A percentile compares a stretch with the other conserved stretches of the same genome.
These are phyloP conservation scores for Protea cynaroides DNA, from an alignment of 164 flowering plant genomes.

Conservation along the genomic window DNA sequence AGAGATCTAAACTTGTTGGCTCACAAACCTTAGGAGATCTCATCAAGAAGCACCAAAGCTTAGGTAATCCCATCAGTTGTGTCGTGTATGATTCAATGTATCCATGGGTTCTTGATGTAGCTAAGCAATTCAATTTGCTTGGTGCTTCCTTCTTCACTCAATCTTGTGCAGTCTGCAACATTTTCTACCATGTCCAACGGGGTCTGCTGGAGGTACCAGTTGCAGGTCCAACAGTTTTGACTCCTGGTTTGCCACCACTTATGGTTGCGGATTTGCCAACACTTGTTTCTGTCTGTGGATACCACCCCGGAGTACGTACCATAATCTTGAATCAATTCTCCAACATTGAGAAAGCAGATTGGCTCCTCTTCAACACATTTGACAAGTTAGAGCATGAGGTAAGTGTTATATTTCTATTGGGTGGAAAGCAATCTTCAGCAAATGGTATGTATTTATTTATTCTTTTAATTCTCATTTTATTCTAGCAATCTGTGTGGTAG, in stretches of 20 bases:
- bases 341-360: constrained; percentile 8
- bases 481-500: no score
- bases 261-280: constrained; percentile 7
- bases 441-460: no score
- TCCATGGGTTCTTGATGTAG: constrained; percentile 8
- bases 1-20: not conserved
- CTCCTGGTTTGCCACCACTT: constrained; percentile 14
- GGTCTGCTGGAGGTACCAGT: constrained; percentile 6
- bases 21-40: constrained; percentile 5
- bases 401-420: not conserved
- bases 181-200: constrained; percentile 8
- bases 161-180: not conserved
- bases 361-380: constrained; percentile 14
- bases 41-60: not conserved
- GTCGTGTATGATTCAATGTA: constrained; percentile 1
- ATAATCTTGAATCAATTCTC: constrained; percentile 2
- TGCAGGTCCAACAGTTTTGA: not conserved
- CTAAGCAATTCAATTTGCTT: not conserved
- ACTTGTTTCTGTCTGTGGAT: not conserved
- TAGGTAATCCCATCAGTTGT: not conserved
- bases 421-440: no score
- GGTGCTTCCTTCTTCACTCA: constrained; percentile 10
- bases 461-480: no score
- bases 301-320: not conserved
- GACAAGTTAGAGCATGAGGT: constrained; percentile 17